Base-by-base conservation (phyloP, 2,329 filamentous ascomycete genomes). In the Aspergillus thermomutatus region DNA sequence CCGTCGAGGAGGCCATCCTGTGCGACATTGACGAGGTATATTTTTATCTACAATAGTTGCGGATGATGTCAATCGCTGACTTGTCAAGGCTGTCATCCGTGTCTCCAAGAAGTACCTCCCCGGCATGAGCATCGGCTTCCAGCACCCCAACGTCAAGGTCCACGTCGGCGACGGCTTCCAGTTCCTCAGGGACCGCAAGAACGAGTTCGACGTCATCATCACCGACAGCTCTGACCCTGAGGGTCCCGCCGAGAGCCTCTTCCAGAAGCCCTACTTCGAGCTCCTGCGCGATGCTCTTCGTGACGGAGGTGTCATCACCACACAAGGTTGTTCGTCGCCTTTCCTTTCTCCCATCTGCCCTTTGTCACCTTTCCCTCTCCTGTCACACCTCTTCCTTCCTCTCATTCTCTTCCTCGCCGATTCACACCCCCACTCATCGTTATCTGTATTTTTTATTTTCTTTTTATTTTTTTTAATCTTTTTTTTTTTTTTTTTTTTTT, bases 251-350 rank as follows among this genome's bases (percentile, higher is more conserved):
- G 92, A 97, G 86, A 88, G 85, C 70, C 85, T 99, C 64, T 99
- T 99, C 89, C 86, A 97, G 85, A 97, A 97, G 84, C 89, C 92
- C 61, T 99, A 99, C 86, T 99, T 97, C 79, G 84, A 97, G 84
- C 87, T 99, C 67, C 85, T 99, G 61, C 83, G 89, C 77, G 90
- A 88, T 72, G 94, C 94, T 69, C 87, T 97, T 69, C 87, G 90
- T 66, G 91, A 96, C 72, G 93, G 92, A 79, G 94, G 94, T 82
- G 92, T 99, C 74, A 97, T 99, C 81, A 93, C 92, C 80, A 99
- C 94, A 75, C 94, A 99, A 97, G 94, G 94, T 99, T 96, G 91
- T 96, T 92, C 85, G 91, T 91, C 83, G 87, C 88, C 87, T 84
- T 86, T 82, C 84, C 78, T 78, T 76, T 78, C 55, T 26, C 56